Conservation (phyloP, 495 filamentous ascomycete genomes). For the Neurospora sublineolata region DNA sequence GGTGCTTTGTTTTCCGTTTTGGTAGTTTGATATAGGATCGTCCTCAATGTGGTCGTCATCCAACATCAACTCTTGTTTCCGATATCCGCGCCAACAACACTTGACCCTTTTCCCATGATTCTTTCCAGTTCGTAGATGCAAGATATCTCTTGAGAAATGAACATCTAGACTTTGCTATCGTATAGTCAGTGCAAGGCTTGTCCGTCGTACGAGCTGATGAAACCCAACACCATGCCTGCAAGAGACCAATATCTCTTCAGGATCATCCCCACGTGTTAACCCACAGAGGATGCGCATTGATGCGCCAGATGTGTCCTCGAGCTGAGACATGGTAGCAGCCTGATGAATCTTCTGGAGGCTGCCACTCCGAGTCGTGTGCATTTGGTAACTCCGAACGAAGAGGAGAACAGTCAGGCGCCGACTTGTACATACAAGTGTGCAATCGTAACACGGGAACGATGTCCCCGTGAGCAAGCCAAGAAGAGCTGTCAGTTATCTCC, state of each 20-base stretch:
- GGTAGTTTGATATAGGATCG: neutral
- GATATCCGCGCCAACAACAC: neutral
- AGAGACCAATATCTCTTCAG: constrained; percentile 17
- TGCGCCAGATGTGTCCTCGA: neutral
- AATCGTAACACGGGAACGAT: neutral
- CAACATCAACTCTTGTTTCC: neutral
- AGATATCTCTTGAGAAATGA: neutral
- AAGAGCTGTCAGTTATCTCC: neutral
- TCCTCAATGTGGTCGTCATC: neutral
- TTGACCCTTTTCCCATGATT: neutral
- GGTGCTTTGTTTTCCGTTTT: neutral
- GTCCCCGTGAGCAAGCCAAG: neutral
- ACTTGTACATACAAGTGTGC: neutral
- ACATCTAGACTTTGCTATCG: neutral
- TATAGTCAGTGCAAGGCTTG: constrained; percentile 4
- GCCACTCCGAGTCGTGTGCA: neutral
- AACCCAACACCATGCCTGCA: neutral
- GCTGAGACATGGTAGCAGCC: constrained; percentile 1
- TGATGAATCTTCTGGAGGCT: neutral
- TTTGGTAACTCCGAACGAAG: neutral
- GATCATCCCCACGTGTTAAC: constrained; percentile 23
- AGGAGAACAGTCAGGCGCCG: neutral
- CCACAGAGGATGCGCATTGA: neutral
- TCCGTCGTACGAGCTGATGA: neutral
- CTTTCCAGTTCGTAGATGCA: neutral